Conservation (phyloP, 495 filamentous ascomycete genomes). For the Aspergillus steynii region DNA sequence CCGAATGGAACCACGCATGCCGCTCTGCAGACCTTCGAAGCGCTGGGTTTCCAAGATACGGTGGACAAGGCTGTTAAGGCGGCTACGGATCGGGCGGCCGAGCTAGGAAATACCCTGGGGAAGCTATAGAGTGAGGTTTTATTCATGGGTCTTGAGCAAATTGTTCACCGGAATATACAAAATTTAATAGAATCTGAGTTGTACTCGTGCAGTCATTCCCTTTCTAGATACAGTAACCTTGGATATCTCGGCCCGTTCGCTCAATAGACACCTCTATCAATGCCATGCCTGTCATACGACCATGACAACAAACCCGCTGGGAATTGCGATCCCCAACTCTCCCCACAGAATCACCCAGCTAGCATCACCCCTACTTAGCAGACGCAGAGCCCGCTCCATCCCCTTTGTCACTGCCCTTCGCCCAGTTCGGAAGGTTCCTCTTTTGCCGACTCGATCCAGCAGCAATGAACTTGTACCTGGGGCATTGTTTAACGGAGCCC, state of each 20-base stretch:
- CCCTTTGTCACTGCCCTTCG: background rate
- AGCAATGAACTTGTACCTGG: background rate
- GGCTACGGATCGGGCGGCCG: conserved; percentile 36
- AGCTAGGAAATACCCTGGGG: conserved; percentile 29
- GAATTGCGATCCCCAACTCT: background rate
- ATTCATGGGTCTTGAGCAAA: too few relatives aligned
- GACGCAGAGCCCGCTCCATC: background rate
- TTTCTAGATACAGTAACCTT: too few relatives aligned
- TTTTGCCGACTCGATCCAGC: background rate
- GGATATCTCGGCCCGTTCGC: too few relatives aligned
- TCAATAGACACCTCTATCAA: too few relatives aligned
- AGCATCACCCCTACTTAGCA: background rate
- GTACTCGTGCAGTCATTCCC: too few relatives aligned
- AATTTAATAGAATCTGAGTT: too few relatives aligned
- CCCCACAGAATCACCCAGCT: too few relatives aligned
- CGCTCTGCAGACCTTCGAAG: conserved; percentile 39
- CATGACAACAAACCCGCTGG: too few relatives aligned
- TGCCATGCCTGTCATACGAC: too few relatives aligned
- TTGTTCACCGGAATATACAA: too few relatives aligned
- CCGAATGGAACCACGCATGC: conserved; percentile 45
- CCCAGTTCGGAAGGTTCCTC: background rate
- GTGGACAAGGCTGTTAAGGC: conserved; percentile 43
- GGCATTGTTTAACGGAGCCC: background rate
- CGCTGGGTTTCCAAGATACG: conserved; percentile 33
- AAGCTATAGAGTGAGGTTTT: conserved; percentile 12